Percentiles rank a stretch among this genome's conserved stretches.
phyloP scores from a whole-genome alignment of 2,329 filamentous ascomycete species.

The Calonectria hongkongensis region DNA sequence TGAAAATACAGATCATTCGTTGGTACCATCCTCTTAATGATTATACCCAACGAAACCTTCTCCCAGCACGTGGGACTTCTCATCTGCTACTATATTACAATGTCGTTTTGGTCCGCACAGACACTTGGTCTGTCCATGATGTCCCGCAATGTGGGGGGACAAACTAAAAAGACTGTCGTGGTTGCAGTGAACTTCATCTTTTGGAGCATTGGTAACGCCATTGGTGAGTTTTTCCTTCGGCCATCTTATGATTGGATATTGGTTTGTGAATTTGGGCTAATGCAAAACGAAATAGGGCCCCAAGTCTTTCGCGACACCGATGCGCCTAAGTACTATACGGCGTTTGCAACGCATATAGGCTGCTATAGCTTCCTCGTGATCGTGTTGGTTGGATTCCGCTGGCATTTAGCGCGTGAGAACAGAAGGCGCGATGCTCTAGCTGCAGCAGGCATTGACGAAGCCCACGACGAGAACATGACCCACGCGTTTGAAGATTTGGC shows the following conservation, averaged over 20 bases:
- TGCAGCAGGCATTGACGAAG: constrained; percentile 62
- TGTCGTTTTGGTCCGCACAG: constrained; percentile 86
- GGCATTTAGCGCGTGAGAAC: constrained; percentile 75
- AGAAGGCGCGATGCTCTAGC: constrained; percentile 71
- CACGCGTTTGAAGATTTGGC: constrained; percentile 79
- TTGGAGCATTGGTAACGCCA: constrained; percentile 81
- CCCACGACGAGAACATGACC: constrained; percentile 55
- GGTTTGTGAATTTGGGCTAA: background rate
- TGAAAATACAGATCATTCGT: constrained; percentile 69
- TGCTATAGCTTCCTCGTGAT: constrained; percentile 78
- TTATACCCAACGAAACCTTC: constrained; percentile 74
- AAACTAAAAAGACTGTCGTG: constrained; percentile 82
- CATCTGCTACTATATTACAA: constrained; percentile 84
- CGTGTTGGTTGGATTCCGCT: constrained; percentile 74
- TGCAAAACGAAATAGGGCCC: background rate
- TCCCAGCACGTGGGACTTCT: constrained; percentile 79
- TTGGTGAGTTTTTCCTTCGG: background rate
- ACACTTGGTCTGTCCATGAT: constrained; percentile 81
- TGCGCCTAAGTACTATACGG: constrained; percentile 81
- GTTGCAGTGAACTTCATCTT: constrained; percentile 82
- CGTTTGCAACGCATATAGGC: constrained; percentile 81
- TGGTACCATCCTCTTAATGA: constrained; percentile 84
- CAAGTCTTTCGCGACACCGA: constrained; percentile 43
- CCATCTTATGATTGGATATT: no score
- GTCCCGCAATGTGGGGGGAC: constrained; percentile 81